Evolutionary conservation across 73 alveolate genomes (phyloP).

Genomic region (Paramecium biaurelia): DNA sequence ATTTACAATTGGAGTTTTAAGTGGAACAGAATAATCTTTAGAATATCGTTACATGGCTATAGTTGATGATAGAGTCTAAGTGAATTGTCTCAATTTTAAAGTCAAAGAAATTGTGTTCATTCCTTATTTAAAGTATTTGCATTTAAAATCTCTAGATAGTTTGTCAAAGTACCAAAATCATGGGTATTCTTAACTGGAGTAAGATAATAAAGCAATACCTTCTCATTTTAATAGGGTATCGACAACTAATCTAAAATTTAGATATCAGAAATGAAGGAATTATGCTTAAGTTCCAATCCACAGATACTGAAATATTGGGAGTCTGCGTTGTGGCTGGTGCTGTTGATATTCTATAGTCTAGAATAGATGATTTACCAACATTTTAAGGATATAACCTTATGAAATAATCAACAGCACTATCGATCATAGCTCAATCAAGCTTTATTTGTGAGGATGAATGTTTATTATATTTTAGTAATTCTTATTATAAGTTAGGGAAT

Average conservation of each 20-base stretch:
- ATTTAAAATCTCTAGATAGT: neutral
- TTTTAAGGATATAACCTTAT: neutral
- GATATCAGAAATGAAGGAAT: slow-evolving; percentile 19
- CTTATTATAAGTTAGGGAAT: neutral
- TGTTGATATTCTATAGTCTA: slow-evolving; percentile 3
- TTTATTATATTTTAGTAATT: neutral
- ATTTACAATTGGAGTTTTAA: slow-evolving; percentile 30
- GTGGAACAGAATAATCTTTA: neutral
- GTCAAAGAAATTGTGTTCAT: neutral
- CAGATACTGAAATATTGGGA: neutral
- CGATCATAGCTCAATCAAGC: neutral
- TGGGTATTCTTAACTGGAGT: slow-evolving; percentile 7
- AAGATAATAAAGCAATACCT: neutral
- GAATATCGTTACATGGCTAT: neutral
- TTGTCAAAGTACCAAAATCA: slow-evolving; percentile 25
- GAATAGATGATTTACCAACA: neutral
- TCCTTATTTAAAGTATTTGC: neutral
- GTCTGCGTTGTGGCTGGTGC: slow-evolving; percentile 19
- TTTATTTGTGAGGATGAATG: slow-evolving; percentile 37
- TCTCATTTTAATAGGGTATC: neutral
- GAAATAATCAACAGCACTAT: neutral
- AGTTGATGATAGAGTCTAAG: slow-evolving; percentile 17
- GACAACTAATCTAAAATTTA: neutral
- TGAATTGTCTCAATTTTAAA: slow-evolving; percentile 18
- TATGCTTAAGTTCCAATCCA: neutral